phyloP scores from a whole-genome alignment of 2,329 filamentous ascomycete genomes.

The Neodidymelliopsis sp. region DNA sequence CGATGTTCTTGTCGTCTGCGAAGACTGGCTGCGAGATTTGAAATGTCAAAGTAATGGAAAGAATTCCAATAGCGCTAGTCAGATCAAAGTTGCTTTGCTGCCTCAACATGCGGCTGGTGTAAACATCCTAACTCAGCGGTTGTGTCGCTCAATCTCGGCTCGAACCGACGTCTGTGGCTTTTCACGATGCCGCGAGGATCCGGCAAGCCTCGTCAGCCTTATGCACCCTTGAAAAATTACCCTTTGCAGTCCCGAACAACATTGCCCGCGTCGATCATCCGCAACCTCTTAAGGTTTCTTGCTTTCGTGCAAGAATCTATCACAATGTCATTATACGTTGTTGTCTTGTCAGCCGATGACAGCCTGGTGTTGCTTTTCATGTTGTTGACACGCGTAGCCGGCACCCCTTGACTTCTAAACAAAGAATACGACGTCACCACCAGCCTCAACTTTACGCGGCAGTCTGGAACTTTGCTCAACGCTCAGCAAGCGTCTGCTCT shows the following conservation, averaged over 20 bases:
- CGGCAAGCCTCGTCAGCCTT: constrained; percentile 12
- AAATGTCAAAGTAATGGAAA: too few relatives aligned
- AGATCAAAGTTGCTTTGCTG: too few relatives aligned
- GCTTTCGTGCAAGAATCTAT: constrained; percentile 8
- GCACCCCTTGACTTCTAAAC: constrained; percentile 5
- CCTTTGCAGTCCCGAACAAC: constrained; percentile 6
- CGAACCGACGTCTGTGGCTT: constrained; percentile 13
- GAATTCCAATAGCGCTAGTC: too few relatives aligned
- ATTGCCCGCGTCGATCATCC: constrained; percentile 20
- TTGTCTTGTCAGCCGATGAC: not conserved
- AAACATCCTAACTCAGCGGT: too few relatives aligned
- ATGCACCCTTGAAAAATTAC: constrained; percentile 4
- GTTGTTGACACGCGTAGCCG: constrained; percentile 1
- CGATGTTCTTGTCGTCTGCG: too few relatives aligned
- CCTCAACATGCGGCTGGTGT: too few relatives aligned
- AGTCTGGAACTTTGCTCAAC: constrained; percentile 15
- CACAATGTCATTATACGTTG: not conserved
- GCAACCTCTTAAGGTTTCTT: constrained; percentile 3
- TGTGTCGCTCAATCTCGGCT: constrained; percentile 11
- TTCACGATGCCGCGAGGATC: constrained; percentile 5
- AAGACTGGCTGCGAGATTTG: too few relatives aligned
- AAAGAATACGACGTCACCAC: constrained; percentile 19
- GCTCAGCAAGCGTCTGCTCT: constrained; percentile 8
- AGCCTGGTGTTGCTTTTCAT: not conserved
- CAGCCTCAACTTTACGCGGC: constrained; percentile 17